phyloP scores from a whole-genome alignment of 2,329 filamentous ascomycete species.

The Calonectria fujianensis region DNA sequence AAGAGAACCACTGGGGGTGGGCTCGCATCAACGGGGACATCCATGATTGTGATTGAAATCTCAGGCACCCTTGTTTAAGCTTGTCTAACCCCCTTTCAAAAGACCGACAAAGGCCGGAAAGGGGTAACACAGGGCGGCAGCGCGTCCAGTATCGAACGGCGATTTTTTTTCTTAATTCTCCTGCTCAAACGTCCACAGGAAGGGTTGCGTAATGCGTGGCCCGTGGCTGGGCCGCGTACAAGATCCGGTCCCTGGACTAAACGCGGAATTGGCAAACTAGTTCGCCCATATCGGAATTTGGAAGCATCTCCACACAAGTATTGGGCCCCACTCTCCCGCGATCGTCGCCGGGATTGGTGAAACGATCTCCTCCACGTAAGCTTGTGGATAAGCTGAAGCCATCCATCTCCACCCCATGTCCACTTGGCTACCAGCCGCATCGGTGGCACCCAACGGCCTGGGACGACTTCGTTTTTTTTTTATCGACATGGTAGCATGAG shows the following conservation, averaged over 20 bases:
- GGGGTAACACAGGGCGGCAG: neutral
- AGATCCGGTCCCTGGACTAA: constrained; percentile 16
- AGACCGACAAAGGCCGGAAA: constrained; percentile 8
- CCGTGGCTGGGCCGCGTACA: neutral
- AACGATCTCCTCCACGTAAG: constrained; percentile 7
- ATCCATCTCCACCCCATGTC: neutral
- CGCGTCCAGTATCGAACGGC: neutral
- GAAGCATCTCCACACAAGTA: constrained; percentile 6
- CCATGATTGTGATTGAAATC: neutral
- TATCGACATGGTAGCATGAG: constrained; percentile 5
- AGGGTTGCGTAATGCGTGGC: constrained; percentile 8
- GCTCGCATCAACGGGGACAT: neutral
- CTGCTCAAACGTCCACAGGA: neutral
- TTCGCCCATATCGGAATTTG: constrained; percentile 15
- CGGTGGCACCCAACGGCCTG: neutral
- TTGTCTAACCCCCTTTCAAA: neutral
- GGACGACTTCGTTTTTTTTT: neutral
- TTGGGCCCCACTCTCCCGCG: constrained; percentile 18
- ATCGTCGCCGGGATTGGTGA: constrained; percentile 20
- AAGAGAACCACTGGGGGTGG: constrained; percentile 14
- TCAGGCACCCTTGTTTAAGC: neutral
- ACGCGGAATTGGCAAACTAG: constrained; percentile 15
- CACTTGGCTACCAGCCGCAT: constrained; percentile 13
- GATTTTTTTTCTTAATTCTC: neutral
- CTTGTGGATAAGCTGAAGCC: constrained; percentile 23